phyloP scores from a whole-genome alignment of 805 yeast species.

The Teunomyces stri region DNA sequence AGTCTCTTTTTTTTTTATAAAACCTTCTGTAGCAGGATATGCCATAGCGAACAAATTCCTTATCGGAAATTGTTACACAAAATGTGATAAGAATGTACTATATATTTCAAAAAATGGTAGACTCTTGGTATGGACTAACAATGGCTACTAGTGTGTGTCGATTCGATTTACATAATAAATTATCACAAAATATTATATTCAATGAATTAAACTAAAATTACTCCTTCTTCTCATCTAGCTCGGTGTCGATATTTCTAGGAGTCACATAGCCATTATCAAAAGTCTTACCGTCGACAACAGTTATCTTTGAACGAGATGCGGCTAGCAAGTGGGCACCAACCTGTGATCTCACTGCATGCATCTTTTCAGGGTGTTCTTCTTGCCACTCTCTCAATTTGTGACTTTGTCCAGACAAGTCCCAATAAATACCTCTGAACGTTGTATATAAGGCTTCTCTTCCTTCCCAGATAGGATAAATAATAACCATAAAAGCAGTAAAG shows the following conservation, averaged over 20 bases:
- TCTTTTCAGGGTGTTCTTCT: conserved; percentile 62
- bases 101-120: no score
- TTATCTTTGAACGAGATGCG: conserved; percentile 10
- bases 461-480: conserved; percentile 69
- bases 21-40: neutral
- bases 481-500: conserved; percentile 59
- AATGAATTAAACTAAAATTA: neutral
- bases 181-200: neutral
- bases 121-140: neutral
- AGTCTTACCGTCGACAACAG: conserved; percentile 26
- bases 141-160: no score
- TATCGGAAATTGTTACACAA: neutral
- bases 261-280: conserved; percentile 18
- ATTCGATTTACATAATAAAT: neutral
- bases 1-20: neutral
- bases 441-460: conserved; percentile 66
- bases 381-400: conserved; percentile 78
- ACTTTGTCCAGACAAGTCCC: conserved; percentile 80
- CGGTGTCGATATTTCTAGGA: conserved; percentile 17
- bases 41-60: neutral
- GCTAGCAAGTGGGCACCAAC: conserved; percentile 37
- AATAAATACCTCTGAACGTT: conserved; percentile 73
- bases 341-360: conserved; percentile 73
- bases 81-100: no score
- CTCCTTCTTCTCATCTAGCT: conserved; percentile 18